Conservation (phyloP, 2,329 filamentous ascomycete species). For the Sporothrix inflata region DNA sequence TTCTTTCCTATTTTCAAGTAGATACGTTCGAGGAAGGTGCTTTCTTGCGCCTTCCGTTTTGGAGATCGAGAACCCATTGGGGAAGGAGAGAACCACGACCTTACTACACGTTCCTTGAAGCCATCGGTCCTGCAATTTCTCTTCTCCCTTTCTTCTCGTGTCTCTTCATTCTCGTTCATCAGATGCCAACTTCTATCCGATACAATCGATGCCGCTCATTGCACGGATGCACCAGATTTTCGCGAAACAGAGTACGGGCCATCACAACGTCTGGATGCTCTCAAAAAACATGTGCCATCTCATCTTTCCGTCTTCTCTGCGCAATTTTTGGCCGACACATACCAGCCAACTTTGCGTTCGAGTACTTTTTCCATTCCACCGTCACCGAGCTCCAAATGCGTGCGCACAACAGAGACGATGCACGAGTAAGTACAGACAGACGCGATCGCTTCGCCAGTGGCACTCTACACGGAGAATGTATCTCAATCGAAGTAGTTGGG, state of each 20-base stretch:
- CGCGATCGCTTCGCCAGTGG: not conserved
- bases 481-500: not conserved
- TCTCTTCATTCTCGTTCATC: not conserved
- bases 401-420: not conserved
- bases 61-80: not conserved
- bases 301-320: not conserved
- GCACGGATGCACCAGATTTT: not conserved
- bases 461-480: not conserved
- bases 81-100: not conserved
- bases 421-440: not conserved
- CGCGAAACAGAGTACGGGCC: not conserved
- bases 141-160: not conserved
- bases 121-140: not conserved
- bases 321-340: not conserved
- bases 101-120: not conserved
- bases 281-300: not conserved
- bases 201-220: not conserved
- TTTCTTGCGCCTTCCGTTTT: conserved; percentile 13
- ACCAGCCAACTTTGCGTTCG: not conserved
- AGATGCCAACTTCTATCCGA: not conserved
- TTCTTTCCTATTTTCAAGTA: not conserved
- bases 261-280: not conserved
- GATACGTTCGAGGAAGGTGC: not conserved
- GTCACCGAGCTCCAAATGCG: conserved; percentile 3
- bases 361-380: not conserved